A percentile compares a stretch with the other conserved stretches of the same genome.
Conservation (phyloP, 805 yeast genomes). For the Yamadazyma kitorensis region DNA sequence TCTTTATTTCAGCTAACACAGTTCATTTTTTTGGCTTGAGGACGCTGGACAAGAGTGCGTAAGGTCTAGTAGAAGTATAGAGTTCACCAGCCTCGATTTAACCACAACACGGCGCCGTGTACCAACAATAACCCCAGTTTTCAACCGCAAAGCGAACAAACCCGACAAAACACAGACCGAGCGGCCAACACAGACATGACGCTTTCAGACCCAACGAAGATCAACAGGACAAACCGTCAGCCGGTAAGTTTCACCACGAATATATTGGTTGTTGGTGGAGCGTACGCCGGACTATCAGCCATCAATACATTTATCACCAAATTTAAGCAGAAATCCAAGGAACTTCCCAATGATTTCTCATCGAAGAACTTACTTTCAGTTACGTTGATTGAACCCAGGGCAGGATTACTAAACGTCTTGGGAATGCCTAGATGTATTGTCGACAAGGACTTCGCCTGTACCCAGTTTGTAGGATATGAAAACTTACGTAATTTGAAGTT, state of each 20-base stretch:
- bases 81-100: too few species aligned
- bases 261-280: constrained; percentile 40
- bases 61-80: too few species aligned
- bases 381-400: constrained; percentile 38
- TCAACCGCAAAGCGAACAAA: too few species aligned
- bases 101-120: too few species aligned
- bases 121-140: too few species aligned
- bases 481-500: constrained; percentile 27
- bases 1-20: too few species aligned
- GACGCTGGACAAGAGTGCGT: too few species aligned
- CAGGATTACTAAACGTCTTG: constrained; percentile 37
- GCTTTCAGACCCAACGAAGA: constrained; percentile 4
- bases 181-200: too few species aligned
- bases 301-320: constrained; percentile 27
- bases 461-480: constrained; percentile 34
- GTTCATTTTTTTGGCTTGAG: too few species aligned
- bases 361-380: constrained; percentile 18
- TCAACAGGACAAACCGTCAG: constrained; percentile 3
- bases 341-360: constrained; percentile 1
- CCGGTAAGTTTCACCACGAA: constrained; percentile 26
- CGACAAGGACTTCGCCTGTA: constrained; percentile 35
- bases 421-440: constrained; percentile 40
- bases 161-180: too few species aligned
- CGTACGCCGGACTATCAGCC: constrained; percentile 40
- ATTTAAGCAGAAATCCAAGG: constrained; percentile 13